Conservation (phyloP, 208 protist species). For the Trypanosoma mega region DNA sequence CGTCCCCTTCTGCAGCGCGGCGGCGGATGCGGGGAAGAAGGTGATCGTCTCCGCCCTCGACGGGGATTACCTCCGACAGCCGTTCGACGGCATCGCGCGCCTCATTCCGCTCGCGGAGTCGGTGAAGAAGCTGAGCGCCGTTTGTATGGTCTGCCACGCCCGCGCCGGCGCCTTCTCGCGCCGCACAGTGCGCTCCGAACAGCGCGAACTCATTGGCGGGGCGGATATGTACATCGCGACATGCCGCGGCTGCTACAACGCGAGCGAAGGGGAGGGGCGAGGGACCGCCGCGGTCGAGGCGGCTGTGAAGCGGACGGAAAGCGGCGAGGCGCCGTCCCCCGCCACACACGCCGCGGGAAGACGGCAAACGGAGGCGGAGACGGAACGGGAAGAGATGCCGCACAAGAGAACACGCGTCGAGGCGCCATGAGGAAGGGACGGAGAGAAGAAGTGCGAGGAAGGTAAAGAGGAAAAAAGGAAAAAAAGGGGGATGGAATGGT, state of each 20-base stretch:
- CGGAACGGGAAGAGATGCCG: too few species aligned
- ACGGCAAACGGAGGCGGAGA: too few species aligned
- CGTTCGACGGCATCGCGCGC: constrained; percentile 84
- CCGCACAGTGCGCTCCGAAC: constrained; percentile 55
- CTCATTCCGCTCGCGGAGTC: constrained; percentile 88
- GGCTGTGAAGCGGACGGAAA: background rate
- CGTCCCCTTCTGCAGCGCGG: constrained; percentile 73
- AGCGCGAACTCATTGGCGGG: constrained; percentile 92
- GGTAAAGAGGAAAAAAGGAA: too few species aligned
- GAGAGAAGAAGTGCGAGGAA: too few species aligned
- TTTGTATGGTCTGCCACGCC: constrained; percentile 90
- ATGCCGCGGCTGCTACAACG: constrained; percentile 84
- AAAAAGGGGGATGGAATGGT: too few species aligned
- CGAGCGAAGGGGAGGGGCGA: constrained; percentile 10
- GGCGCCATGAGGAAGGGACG: too few species aligned
- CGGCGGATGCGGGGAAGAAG: constrained; percentile 88
- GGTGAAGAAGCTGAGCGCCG: constrained; percentile 91
- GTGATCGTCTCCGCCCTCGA: constrained; percentile 95
- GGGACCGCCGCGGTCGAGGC: too few species aligned
- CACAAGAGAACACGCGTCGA: too few species aligned
- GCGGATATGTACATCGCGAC: constrained; percentile 93
- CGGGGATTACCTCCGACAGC: constrained; percentile 90
- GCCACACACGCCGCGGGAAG: too few species aligned
- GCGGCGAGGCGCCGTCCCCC: background rate
- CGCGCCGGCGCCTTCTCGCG: constrained; percentile 85